Evolutionary conservation across 768 basidiomycete genomes (phyloP), one percentile per base, ranked within the genome.

Genomic region (Mycena indigotica): DNA sequence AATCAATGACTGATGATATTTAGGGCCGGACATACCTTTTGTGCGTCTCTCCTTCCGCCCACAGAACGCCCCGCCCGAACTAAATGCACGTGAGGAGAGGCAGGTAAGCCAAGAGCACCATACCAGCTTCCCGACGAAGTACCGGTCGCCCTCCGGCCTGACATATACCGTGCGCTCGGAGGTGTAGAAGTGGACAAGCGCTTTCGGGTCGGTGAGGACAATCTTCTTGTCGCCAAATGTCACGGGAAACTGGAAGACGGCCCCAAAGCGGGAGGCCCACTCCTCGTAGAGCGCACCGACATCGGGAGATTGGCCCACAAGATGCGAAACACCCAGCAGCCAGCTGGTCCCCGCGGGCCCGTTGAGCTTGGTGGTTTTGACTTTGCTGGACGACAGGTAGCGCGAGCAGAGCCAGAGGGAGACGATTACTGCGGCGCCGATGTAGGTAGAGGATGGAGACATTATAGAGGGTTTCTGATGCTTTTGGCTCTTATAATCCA

Each of bases 161-260:
- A 58, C 46, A 39, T 65, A 56, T 40, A 55, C 50, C 17, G 62
- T 28, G 16, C 58, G 58, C 25, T 65, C 55, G 5, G 56, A 52
- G 21, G 13, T 44, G 55, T 65, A 70, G 35, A 60, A 65, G 55
- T 69, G 69, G 2, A 44, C 29, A 26, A 68, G 40, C 4, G 69
- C 69, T 45, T 65, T 69, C 12, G 69, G 66, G 32, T 70, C 69
- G 48, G 53, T 44, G 15, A 70, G 35, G 12, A 64, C 35, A 44
- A 68, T 40, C 52, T 46, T 30, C 29, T 49, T 60, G 29, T 16
- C 25, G 10, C 66, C 61, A 26, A 67, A 32, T 2, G 44, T 26
- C 5, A 25, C 10, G 23, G 65, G 61, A 26, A 61, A 23, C 28
- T 52, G 41, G 30, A 50, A 64, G 4, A 53, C 65, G 15, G 50